Evolutionary conservation across 768 basidiomycete species (phyloP).

Genomic region (Serendipita sp.): DNA sequence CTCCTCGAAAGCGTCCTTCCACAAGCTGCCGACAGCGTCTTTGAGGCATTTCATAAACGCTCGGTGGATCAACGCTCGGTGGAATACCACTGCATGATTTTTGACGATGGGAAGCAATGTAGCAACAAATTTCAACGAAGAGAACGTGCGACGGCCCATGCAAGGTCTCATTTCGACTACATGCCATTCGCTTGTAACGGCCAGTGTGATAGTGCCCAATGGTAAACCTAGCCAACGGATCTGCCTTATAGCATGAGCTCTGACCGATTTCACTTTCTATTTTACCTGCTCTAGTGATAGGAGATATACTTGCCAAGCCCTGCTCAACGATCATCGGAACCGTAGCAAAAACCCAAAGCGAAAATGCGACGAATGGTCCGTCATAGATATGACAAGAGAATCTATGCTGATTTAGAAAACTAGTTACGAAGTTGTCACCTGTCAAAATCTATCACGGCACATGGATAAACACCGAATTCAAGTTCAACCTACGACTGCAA

Average conservation of each 20-base stretch:
- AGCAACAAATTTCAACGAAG: not conserved
- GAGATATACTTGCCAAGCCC: not conserved
- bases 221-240: not conserved
- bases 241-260: too few species aligned
- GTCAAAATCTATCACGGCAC: not conserved
- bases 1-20: not conserved
- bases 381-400: not conserved
- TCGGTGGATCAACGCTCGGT: not conserved
- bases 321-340: not conserved
- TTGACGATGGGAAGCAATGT: not conserved
- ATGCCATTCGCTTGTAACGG: not conserved
- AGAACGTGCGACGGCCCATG: not conserved
- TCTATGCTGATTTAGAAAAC: not conserved
- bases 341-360: not conserved
- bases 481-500: too few species aligned
- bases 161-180: slow-evolving; percentile 1
- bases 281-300: not conserved
- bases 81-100: not conserved
- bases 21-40: not conserved
- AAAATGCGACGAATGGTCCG: not conserved
- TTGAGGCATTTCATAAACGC: not conserved
- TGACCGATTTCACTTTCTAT: not conserved
- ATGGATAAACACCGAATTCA: not conserved
- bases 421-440: not conserved
- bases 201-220: not conserved